These are phyloP conservation scores for Tylopilus sp. DNA, from an alignment of 768 basidiomycete species.

Conservation along the genomic window DNA sequence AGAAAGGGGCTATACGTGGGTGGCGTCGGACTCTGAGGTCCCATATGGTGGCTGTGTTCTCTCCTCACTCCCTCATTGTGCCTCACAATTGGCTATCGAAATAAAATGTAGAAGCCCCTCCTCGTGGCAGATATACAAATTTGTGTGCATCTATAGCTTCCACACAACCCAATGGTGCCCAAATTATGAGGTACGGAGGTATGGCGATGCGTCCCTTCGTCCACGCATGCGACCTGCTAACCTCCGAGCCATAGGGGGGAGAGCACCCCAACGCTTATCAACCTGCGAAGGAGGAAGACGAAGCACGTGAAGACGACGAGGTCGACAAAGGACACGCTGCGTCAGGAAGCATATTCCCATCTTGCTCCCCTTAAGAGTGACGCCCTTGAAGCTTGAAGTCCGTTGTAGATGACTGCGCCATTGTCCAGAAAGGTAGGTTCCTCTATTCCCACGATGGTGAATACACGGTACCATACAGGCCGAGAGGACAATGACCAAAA, in stretches of 20 bases:
- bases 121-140: too few species aligned
- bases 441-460: not conserved
- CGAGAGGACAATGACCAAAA: slow-evolving; percentile 14
- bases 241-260: slow-evolving; percentile 13
- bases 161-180: too few species aligned
- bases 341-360: slow-evolving; percentile 10
- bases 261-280: slow-evolving; percentile 10
- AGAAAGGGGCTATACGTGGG: too few species aligned
- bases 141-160: too few species aligned
- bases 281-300: slow-evolving; percentile 19
- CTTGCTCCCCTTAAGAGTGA: not conserved
- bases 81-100: too few species aligned
- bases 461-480: not conserved
- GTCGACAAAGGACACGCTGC: not conserved
- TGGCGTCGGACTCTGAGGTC: too few species aligned
- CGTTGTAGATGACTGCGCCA: slow-evolving; percentile 24
- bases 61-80: too few species aligned
- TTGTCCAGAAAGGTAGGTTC: slow-evolving; percentile 20
- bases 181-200: too few species aligned
- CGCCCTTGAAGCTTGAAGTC: slow-evolving; percentile 3
- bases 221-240: not conserved
- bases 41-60: too few species aligned
- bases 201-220: not conserved
- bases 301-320: not conserved
- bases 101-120: too few species aligned